phyloP scores from a whole-genome alignment of 2,329 filamentous ascomycete species.

The Massarina eburnea region DNA sequence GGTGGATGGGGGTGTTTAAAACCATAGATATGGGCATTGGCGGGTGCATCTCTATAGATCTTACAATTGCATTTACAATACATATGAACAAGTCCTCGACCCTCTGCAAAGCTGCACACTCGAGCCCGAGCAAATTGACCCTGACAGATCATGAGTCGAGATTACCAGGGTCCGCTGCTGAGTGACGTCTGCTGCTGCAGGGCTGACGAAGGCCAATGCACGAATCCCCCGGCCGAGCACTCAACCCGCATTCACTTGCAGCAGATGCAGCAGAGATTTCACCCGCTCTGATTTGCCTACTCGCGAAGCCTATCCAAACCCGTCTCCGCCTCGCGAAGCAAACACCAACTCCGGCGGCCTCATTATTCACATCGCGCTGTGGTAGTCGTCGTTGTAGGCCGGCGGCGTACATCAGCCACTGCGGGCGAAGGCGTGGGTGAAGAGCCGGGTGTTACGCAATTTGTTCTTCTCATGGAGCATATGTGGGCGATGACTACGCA shows the following conservation, averaged over 20 bases:
- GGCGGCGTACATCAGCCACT: background rate
- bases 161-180: background rate
- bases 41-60: slow-evolving; percentile 14
- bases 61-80: slow-evolving; percentile 16
- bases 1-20: slow-evolving; percentile 15
- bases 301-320: background rate
- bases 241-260: slow-evolving; percentile 8
- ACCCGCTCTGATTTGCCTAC: slow-evolving; percentile 2
- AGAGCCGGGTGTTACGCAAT: background rate
- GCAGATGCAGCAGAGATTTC: slow-evolving; percentile 13
- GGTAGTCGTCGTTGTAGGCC: background rate
- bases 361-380: background rate
- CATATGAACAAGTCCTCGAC: background rate
- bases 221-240: slow-evolving; percentile 12
- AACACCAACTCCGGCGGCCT: background rate
- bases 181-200: slow-evolving; percentile 20
- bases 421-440: background rate
- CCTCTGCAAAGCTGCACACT: background rate
- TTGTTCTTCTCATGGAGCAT: no score
- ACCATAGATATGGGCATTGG: slow-evolving; percentile 26
- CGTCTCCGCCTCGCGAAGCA: background rate
- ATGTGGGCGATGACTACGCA: background rate
- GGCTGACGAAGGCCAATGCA: slow-evolving; percentile 17
- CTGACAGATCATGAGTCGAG: background rate
- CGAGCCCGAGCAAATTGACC: background rate